Percentiles rank a stretch among this genome's conserved stretches.
These are phyloP conservation scores for Aspergillus neoniger DNA, from an alignment of 2,329 filamentous ascomycete species.

Conservation along the genomic window DNA sequence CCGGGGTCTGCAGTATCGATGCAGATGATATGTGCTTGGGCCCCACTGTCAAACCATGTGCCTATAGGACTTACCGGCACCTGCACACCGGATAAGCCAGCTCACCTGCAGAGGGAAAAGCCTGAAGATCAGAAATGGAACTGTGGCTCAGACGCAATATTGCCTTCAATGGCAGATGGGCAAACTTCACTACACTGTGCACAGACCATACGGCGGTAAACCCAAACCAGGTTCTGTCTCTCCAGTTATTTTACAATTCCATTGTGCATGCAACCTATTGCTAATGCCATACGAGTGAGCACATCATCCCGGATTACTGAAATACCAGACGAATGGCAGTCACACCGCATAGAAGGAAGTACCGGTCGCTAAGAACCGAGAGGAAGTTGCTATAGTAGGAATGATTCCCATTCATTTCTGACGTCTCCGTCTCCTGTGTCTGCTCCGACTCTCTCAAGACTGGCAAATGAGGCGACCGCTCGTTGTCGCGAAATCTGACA, in stretches of 20 bases:
- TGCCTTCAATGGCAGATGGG: background rate
- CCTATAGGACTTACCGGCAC: constrained; percentile 15
- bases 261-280: constrained; percentile 2
- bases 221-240: background rate
- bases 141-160: constrained; percentile 2
- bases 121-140: constrained; percentile 8
- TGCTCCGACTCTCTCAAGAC: background rate
- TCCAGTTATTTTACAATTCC: background rate
- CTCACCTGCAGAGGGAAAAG: constrained; percentile 18
- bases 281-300: background rate
- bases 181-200: constrained; percentile 5
- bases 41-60: constrained; percentile 16
- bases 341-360: constrained; percentile 12
- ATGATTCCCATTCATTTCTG: background rate
- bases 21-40: constrained; percentile 21
- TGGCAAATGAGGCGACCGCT: background rate
- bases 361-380: background rate
- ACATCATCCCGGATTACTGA: background rate
- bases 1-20: constrained; percentile 14
- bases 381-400: background rate
- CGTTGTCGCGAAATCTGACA: background rate
- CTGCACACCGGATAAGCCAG: constrained; percentile 22
- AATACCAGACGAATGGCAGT: background rate
- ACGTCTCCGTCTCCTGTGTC: too few species aligned
- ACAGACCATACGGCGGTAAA: constrained; percentile 12